Conservation (phyloP, 495 filamentous ascomycete species). For the Bacidia gigantensis region DNA sequence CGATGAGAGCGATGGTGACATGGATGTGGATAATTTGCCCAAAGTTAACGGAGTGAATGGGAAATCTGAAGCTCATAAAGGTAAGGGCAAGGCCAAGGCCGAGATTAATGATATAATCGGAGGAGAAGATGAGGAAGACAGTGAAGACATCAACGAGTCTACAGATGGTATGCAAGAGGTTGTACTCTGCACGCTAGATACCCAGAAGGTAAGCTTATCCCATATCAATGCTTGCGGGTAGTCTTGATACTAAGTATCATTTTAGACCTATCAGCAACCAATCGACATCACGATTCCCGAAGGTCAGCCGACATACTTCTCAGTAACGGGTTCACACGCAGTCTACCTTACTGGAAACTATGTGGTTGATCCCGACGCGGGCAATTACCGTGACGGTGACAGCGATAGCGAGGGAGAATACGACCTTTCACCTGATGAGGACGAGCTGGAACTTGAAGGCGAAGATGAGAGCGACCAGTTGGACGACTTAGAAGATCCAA, state of each 20-base stretch:
- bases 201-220: slow-evolving; percentile 46
- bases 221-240: not conserved
- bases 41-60: slow-evolving; percentile 47
- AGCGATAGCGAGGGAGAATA: slow-evolving; percentile 62
- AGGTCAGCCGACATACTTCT: slow-evolving; percentile 80
- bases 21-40: slow-evolving; percentile 46
- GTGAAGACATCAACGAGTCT: slow-evolving; percentile 45
- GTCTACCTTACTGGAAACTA: slow-evolving; percentile 95
- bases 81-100: slow-evolving; percentile 71
- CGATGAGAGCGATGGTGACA: slow-evolving; percentile 43
- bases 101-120: slow-evolving; percentile 27
- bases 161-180: slow-evolving; percentile 61
- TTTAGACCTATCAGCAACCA: slow-evolving; percentile 84
- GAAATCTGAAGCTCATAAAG: slow-evolving; percentile 31
- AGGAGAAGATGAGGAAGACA: slow-evolving; percentile 50
- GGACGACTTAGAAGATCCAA: slow-evolving; percentile 60
- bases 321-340: slow-evolving; percentile 75
- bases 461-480: slow-evolving; percentile 77
- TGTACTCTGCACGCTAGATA: slow-evolving; percentile 88
- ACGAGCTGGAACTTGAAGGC: slow-evolving; percentile 49
- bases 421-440: slow-evolving; percentile 68
- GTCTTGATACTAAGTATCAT: slow-evolving; percentile 21
- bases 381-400: slow-evolving; percentile 43
- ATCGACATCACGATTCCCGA: slow-evolving; percentile 81
- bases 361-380: slow-evolving; percentile 47